These are phyloP conservation scores for Pyrenula aspistea DNA, from an alignment of 495 filamentous ascomycete species.

Conservation along the genomic window DNA sequence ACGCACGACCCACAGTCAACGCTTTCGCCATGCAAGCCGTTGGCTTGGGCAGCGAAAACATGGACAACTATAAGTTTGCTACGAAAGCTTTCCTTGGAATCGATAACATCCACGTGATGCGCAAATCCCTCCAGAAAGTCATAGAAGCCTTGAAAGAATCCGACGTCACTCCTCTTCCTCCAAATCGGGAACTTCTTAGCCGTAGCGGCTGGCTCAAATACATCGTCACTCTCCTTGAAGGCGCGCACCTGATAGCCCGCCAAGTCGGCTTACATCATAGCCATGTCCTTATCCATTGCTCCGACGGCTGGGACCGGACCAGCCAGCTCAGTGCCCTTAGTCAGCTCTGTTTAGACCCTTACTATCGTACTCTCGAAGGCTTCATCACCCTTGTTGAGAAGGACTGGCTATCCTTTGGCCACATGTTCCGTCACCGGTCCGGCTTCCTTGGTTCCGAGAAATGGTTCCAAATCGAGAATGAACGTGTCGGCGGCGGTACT, in stretches of 20 bases:
- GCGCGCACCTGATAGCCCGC: constrained; percentile 69
- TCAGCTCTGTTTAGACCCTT: constrained; percentile 90
- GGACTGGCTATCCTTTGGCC: constrained; percentile 94
- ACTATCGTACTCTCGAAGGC: constrained; percentile 88
- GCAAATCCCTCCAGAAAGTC: constrained; percentile 79
- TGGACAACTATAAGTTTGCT: constrained; percentile 91
- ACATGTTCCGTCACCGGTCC: constrained; percentile 88
- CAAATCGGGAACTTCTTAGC: constrained; percentile 67
- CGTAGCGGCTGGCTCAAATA: constrained; percentile 91
- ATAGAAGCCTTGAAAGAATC: constrained; percentile 86
- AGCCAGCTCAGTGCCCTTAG: constrained; percentile 90
- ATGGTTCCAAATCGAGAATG: constrained; percentile 83
- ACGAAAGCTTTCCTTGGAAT: constrained; percentile 94
- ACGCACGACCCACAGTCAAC: constrained; percentile 91
- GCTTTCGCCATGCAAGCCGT: constrained; percentile 92
- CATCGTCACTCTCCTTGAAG: constrained; percentile 73
- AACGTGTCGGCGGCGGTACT: constrained; percentile 31
- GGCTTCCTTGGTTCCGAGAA: constrained; percentile 82
- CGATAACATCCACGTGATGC: constrained; percentile 98
- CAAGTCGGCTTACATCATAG: constrained; percentile 87
- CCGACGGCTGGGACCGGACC: constrained; percentile 96
- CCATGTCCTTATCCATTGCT: constrained; percentile 94
- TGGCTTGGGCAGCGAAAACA: constrained; percentile 90
- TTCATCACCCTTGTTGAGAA: constrained; percentile 95
- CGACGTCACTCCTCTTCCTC: constrained; percentile 73